Percentiles rank a stretch among this genome's conserved stretches.
Evolutionary conservation across 2,329 filamentous ascomycete species (phyloP).

Genomic region (Catunica adiposa): DNA sequence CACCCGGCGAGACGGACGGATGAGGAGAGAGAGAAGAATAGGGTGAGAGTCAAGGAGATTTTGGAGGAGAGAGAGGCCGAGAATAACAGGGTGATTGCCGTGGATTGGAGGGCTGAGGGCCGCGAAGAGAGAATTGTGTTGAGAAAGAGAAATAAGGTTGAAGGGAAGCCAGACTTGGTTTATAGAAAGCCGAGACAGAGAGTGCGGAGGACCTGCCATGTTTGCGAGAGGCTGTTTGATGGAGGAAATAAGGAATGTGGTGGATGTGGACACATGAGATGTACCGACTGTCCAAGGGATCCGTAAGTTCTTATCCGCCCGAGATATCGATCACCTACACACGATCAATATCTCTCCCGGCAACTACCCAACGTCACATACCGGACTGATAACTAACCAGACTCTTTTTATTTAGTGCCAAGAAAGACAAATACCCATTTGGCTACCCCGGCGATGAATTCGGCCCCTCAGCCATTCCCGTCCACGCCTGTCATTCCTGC

Average conservation of each 20-base stretch:
- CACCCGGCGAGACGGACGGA: conserved; percentile 51
- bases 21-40: conserved; percentile 35
- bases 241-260: conserved; percentile 45
- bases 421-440: conserved; percentile 51
- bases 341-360: no score
- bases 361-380: no score
- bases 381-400: no score
- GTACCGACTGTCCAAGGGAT: conserved; percentile 64
- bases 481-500: conserved; percentile 48
- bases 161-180: conserved; percentile 51
- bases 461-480: conserved; percentile 32
- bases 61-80: conserved; percentile 39
- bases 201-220: conserved; percentile 59
- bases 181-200: conserved; percentile 57
- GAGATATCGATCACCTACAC: not conserved
- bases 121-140: conserved; percentile 32
- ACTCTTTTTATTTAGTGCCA: conserved; percentile 32
- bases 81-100: conserved; percentile 28
- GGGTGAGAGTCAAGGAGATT: conserved; percentile 30
- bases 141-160: conserved; percentile 44
- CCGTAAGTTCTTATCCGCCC: conserved; percentile 39
- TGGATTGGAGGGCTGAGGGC: conserved; percentile 22
- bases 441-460: conserved; percentile 53
- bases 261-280: conserved; percentile 55
- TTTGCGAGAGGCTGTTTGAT: conserved; percentile 48